Conservation (phyloP, 1,284 basidiomycete species). For the Cutaneotrichosporon sp. region DNA sequence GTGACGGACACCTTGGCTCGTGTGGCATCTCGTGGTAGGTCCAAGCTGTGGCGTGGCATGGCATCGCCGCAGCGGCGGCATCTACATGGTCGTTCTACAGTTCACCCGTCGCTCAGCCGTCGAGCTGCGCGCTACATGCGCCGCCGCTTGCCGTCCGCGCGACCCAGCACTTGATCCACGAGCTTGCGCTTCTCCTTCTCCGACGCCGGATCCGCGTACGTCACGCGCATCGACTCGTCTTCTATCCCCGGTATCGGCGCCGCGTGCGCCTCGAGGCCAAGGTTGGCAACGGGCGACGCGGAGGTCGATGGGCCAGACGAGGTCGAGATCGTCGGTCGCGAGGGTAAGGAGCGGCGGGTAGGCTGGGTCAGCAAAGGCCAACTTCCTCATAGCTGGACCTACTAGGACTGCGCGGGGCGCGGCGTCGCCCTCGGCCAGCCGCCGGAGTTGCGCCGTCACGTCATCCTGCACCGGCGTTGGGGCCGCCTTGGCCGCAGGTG, state of each 20-base stretch:
- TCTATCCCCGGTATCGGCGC: background rate
- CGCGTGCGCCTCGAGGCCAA: background rate
- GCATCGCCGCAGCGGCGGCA: background rate
- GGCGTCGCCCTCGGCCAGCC: conserved; percentile 16
- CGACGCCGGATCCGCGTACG: conserved; percentile 36
- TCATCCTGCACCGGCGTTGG: conserved; percentile 8
- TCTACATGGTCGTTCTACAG: background rate
- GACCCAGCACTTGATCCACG: conserved; percentile 32
- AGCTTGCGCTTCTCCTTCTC: conserved; percentile 40
- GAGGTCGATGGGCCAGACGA: background rate
- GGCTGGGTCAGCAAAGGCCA: conserved; percentile 3
- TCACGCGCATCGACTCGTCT: conserved; percentile 43
- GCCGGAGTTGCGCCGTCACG: conserved; percentile 21
- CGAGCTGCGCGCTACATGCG: conserved; percentile 1
- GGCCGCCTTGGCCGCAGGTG: background rate
- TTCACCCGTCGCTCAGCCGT: no score
- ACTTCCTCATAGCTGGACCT: no score
- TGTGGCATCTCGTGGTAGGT: no score
- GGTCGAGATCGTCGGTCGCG: conserved; percentile 7
- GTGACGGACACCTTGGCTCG: no score
- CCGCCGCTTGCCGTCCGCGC: conserved; percentile 14
- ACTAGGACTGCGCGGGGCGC: conserved; percentile 6
- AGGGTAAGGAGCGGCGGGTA: conserved; percentile 7
- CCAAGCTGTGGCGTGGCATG: no score
- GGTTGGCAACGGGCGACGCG: background rate